These are phyloP conservation scores for Aureobasidium melanogenum DNA, from an alignment of 2,329 filamentous ascomycete genomes.

Conservation along the genomic window DNA sequence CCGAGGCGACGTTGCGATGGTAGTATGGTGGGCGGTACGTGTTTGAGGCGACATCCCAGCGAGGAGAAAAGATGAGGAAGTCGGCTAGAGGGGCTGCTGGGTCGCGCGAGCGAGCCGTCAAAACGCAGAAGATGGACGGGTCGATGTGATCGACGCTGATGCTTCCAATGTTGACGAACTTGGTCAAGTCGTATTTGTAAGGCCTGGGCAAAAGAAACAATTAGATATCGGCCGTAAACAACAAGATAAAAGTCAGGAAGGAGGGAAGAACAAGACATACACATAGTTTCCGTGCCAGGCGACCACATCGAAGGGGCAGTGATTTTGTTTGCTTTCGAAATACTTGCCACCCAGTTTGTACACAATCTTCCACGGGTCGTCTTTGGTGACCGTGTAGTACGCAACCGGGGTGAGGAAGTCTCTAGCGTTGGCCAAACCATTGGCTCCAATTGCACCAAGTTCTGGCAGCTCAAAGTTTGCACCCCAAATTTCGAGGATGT, in stretches of 20 bases:
- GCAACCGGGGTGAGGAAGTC: constrained; percentile 31
- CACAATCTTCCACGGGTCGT: constrained; percentile 27
- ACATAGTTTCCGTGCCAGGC: constrained; percentile 34
- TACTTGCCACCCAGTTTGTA: constrained; percentile 30
- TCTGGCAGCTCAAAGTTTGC: constrained; percentile 32
- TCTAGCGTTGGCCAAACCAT: constrained; percentile 31
- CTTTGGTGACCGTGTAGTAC: constrained; percentile 28
- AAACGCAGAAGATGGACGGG: constrained; percentile 29
- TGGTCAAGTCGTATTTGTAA: constrained; percentile 44
- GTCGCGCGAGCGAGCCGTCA: constrained; percentile 30
- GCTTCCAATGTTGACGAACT: constrained; percentile 32
- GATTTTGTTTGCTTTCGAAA: constrained; percentile 27
- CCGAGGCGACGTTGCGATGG: constrained; percentile 30
- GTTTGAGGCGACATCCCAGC: constrained; percentile 31
- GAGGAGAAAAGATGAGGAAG: constrained; percentile 30
- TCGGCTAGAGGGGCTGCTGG: constrained; percentile 28
- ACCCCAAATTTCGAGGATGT: constrained; percentile 34
- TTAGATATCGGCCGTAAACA: background rate
- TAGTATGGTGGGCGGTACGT: constrained; percentile 31
- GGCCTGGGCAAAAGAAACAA: constrained; percentile 15
- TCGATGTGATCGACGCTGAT: constrained; percentile 33
- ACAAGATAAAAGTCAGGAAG: background rate
- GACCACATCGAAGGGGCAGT: constrained; percentile 36
- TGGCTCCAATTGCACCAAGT: constrained; percentile 30
- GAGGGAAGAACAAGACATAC: constrained; percentile 21